Conservation (phyloP, 1,139 yeast species). For the Candida sanyaensis region DNA sequence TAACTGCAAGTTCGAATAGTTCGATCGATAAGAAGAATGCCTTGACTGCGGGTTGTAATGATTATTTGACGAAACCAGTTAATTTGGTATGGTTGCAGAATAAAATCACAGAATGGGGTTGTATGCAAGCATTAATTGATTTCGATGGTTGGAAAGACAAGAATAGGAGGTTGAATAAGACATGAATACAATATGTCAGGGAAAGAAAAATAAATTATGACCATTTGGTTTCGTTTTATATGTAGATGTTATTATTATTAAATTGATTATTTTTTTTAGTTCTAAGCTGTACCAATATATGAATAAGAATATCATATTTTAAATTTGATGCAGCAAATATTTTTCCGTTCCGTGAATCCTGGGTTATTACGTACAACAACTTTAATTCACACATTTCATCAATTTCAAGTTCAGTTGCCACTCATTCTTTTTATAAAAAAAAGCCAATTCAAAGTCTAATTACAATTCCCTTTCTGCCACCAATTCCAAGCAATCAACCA, state of each 20-base stretch:
- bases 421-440: too few relatives aligned
- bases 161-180: conserved; percentile 14
- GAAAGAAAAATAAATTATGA: too few relatives aligned
- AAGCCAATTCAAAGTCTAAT: too few relatives aligned
- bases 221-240: neutral
- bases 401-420: too few relatives aligned
- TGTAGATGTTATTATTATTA: too few relatives aligned
- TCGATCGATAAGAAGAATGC: conserved; percentile 91
- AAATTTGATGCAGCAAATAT: neutral
- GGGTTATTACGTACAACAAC: too few relatives aligned
- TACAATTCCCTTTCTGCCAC: conserved; percentile 15
- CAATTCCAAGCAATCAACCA: conserved; percentile 30
- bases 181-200: neutral
- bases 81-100: conserved; percentile 91
- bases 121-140: conserved; percentile 96
- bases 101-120: conserved; percentile 95
- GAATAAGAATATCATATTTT: neutral
- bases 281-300: neutral
- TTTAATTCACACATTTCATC: too few relatives aligned
- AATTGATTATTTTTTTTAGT: neutral
- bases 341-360: too few relatives aligned
- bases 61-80: conserved; percentile 95
- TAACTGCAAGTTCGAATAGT: conserved; percentile 84
- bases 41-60: conserved; percentile 95
- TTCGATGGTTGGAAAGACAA: conserved; percentile 86